Evolutionary conservation across 345 rosid genomes (phyloP), one percentile per base, ranked within the genome.

Genomic region (Populus tremula): DNA sequence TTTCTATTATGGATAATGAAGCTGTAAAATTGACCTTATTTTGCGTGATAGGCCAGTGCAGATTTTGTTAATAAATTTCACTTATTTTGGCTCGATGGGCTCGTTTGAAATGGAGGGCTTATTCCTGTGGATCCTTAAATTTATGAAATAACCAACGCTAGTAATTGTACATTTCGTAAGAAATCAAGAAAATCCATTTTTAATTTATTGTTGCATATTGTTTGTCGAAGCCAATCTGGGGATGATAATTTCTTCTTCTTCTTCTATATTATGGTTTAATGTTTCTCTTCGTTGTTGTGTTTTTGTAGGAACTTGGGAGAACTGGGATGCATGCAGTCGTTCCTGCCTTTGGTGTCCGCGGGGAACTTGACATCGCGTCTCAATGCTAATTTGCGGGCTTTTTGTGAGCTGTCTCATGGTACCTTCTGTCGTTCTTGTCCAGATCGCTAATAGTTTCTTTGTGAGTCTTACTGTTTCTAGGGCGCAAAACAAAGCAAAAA

Each of bases 391-490:
- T 79, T 80, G 68, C 94, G 98, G 82, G 98, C 91, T 72, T 96
- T 90, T 80, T 88, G 97, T 82, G 95, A 93, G 86, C 90, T 96
- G 91, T 87, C 93, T 91, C 91, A 96, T 69, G 99, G 99, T 96
- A 96, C 93, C 97, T 91, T 92, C 92, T 63, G 83, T 83, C 90
- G 94, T 78, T 82, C 97, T 92, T 92, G 97, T 96, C 97, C 82
- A 87, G 99, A 93, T 92, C 96, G 99, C 96, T 96, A 96, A 77
- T 93, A 71, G 79, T 91, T 82, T 84, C 87, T 92, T 92, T 90
- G 99, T 93, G 97, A 92, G 92, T 93, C 86, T 88, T 88, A 84
- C 87, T 76, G 80, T 85, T 85, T 85, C 81, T 89, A 85, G 88
- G 93, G 85, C 64, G 56, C 66, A 73, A 35, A 80, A 17, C 49